These are phyloP conservation scores for Ceriops decandra DNA, from an alignment of 345 rosid genomes.

Conservation along the genomic window DNA sequence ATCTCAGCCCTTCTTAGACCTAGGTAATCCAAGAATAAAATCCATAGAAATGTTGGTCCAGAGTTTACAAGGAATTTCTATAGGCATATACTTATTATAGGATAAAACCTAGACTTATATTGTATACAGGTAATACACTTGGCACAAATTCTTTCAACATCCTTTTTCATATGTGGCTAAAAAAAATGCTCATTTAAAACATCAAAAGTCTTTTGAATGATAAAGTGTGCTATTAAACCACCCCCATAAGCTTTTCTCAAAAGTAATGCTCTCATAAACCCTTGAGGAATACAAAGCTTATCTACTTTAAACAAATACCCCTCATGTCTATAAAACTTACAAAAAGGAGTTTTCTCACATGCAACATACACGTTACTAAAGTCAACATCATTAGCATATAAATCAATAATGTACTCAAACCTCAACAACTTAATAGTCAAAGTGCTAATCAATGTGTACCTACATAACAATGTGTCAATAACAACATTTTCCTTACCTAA, in stretches of 20 bases:
- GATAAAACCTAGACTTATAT: too few relatives aligned
- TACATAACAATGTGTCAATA: not conserved
- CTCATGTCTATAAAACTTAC: not conserved
- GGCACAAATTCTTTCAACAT: too few relatives aligned
- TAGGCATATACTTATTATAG: too few relatives aligned
- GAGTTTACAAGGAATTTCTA: too few relatives aligned
- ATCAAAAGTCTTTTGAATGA: not conserved
- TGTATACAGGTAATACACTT: too few relatives aligned
- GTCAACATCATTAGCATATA: not conserved
- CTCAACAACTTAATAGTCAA: not conserved
- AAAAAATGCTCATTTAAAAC: too few relatives aligned
- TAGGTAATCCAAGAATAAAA: too few relatives aligned
- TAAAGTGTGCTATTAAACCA: not conserved
- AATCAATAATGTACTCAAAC: not conserved
- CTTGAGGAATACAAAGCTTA: not conserved
- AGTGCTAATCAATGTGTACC: not conserved
- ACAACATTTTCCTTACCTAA: not conserved
- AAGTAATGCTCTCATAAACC: not conserved
- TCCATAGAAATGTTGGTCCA: too few relatives aligned
- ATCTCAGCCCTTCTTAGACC: too few relatives aligned
- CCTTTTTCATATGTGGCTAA: too few relatives aligned
- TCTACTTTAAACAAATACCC: not conserved
- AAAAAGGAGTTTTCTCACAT: not conserved
- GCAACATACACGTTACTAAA: not conserved
- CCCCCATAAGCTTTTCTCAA: not conserved